Base-by-base conservation (phyloP, 2,329 filamentous ascomycete genomes). In the Pestalotiopsis sp. region DNA sequence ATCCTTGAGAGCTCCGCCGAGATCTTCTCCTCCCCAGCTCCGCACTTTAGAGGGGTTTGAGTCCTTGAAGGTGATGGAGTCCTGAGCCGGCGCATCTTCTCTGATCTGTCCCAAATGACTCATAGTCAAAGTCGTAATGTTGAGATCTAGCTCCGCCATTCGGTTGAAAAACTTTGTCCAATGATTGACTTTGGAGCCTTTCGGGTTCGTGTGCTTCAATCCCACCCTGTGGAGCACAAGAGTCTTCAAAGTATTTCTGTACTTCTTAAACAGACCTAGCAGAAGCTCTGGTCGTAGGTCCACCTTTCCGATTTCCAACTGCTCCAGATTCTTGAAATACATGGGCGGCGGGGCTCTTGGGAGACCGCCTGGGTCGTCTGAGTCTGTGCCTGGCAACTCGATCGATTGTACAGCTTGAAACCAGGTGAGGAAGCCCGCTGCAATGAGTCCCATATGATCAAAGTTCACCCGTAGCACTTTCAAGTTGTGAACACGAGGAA, bases 381-480 rank as follows among this genome's bases (percentile, higher is more conserved):
- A 27, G 63, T 11, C 17, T 27, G 40, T 20, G 2, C 66, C 62
- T 45, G 52, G 36, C n/a, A 2, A 41, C 9, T 58, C 13, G 4
- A 61, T 62, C 2, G 70, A 68, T 9, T 74, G 68, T 4, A 17
- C 4, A n/a, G 27, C n/a, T 14, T 74, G 77, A 11, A 85, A 74
- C 83, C 79, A 87, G 13, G 72, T 36, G 2, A 87, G 68, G 12
- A 87, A 71, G 2, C 75, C 67, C 3, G 73, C 67, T 13, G 25
- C 38, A 4, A 11, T 5, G 2, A 11, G 6, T 13, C 12, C 17
- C 45, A 62, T 9, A 1, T 13, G 11, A 13, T 73, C 71, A 38
- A 86, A 84, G 72, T 90, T 90, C 58, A 90, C 73, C 2, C 88
- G 83, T 4, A 91, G 78, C 72, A 87, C 84, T 38, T 81, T 80